A percentile compares a stretch with the other conserved stretches of the same genome.
phyloP scores from a whole-genome alignment of 768 basidiomycete genomes.

The Auricularia sp. region DNA sequence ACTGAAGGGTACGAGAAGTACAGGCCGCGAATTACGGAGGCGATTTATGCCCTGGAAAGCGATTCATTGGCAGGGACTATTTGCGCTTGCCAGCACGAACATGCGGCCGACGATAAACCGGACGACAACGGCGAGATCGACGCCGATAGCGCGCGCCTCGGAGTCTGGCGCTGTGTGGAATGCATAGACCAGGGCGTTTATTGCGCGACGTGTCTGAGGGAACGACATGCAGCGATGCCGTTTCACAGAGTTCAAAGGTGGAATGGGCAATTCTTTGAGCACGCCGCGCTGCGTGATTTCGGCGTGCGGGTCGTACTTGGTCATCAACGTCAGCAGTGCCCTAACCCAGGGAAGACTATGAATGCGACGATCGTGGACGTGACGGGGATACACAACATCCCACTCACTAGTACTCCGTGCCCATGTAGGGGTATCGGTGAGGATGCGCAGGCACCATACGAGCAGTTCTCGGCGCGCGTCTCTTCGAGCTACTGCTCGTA shows the following conservation, averaged over 20 bases:
- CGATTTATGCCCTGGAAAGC: neutral
- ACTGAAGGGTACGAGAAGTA: neutral
- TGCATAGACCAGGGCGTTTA: neutral
- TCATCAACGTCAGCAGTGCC: neutral
- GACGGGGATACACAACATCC: neutral
- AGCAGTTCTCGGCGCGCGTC: slow-evolving; percentile 1
- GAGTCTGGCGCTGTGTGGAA: neutral
- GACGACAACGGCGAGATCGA: no score
- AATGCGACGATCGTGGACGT: neutral
- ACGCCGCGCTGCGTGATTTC: neutral
- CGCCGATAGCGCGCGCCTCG: neutral
- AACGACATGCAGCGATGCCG: neutral
- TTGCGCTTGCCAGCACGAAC: neutral
- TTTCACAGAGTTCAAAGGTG: neutral
- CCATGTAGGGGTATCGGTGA: neutral
- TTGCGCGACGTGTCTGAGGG: neutral
- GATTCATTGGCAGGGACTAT: no score
- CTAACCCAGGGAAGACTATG: neutral
- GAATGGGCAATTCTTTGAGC: neutral
- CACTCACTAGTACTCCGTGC: neutral
- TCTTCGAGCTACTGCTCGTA: neutral
- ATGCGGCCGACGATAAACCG: no score
- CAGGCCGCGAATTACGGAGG: neutral
- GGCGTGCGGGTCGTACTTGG: neutral
- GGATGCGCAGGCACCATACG: neutral